Conservation (phyloP, 1,284 basidiomycete genomes). For the Baeospora myosura region DNA sequence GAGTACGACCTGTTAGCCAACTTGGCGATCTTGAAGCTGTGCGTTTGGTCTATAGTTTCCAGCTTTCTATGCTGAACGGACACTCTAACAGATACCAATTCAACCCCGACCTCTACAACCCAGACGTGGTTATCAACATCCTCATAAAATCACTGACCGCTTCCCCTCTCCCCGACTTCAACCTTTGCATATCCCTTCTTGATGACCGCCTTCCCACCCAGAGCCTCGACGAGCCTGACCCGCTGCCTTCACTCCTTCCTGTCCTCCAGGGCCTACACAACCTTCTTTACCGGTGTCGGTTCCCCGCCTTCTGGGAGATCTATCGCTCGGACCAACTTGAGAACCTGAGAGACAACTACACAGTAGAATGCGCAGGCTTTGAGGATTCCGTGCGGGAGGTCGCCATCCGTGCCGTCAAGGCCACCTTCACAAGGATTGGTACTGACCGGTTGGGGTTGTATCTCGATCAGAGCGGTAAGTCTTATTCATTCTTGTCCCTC, state of each 20-base stretch:
- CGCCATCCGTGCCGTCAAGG: constrained; percentile 69
- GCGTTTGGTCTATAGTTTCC: constrained; percentile 9
- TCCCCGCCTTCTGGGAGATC: constrained; percentile 82
- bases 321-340: constrained; percentile 66
- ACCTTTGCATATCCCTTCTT: constrained; percentile 84
- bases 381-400: constrained; percentile 75
- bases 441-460: constrained; percentile 65
- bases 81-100: constrained; percentile 77
- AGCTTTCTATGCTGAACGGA: constrained; percentile 5
- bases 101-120: constrained; percentile 89
- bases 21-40: constrained; percentile 84
- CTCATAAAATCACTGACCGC: constrained; percentile 86
- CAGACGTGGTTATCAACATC: constrained; percentile 90
- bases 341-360: constrained; percentile 76
- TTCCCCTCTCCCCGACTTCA: constrained; percentile 85
- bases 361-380: constrained; percentile 74
- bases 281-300: constrained; percentile 81
- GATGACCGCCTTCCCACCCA: constrained; percentile 63
- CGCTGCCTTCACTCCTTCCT: constrained; percentile 69
- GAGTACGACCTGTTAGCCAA: constrained; percentile 94
- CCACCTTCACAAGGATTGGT: constrained; percentile 73
- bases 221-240: constrained; percentile 73
- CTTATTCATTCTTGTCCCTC: constrained; percentile 17
- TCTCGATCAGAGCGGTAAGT: constrained; percentile 60
- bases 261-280: constrained; percentile 68